These are phyloP conservation scores for Vitis amurensis DNA, from an alignment of 164 flowering plant genomes.

Conservation along the genomic window DNA sequence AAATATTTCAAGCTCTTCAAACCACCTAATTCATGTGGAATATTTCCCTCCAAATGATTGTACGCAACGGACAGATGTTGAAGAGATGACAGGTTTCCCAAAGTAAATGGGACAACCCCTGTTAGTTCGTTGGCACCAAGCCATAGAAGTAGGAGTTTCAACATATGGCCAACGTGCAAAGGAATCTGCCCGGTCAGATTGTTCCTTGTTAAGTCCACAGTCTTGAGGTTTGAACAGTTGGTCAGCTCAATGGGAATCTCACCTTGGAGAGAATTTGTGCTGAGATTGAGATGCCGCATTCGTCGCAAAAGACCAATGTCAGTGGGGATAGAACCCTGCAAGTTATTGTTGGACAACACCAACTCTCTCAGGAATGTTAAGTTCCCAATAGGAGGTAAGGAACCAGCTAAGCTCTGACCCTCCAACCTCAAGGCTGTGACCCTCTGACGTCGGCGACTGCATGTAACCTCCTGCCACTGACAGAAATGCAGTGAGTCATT, in stretches of 20 bases:
- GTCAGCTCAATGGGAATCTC: slow-evolving; percentile 13
- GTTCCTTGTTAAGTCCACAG: too few species aligned
- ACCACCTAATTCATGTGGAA: slow-evolving; percentile 19
- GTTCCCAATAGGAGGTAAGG: slow-evolving; percentile 19
- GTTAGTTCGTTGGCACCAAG: too few species aligned
- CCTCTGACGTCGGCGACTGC: neutral
- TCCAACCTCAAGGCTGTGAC: slow-evolving; percentile 1
- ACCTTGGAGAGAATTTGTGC: slow-evolving; percentile 11
- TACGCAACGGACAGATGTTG: neutral
- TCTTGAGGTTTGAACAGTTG: neutral
- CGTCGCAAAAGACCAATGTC: slow-evolving; percentile 17
- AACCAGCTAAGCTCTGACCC: neutral
- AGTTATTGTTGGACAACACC: slow-evolving; percentile 5
- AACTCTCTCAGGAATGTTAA: slow-evolving; percentile 8
- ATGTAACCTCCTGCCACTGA: slow-evolving; percentile 4
- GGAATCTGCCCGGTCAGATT: too few species aligned
- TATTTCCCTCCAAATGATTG: slow-evolving; percentile 15
- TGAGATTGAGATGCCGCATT: slow-evolving; percentile 5
- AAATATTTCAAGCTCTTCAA: slow-evolving; percentile 6
- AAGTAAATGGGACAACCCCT: too few species aligned
- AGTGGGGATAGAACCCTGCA: slow-evolving; percentile 11
- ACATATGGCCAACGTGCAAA: too few species aligned
- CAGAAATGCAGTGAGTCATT: slow-evolving; percentile 12
- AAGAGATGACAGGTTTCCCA: neutral
- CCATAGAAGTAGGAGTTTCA: too few species aligned